Evolutionary conservation across 2,329 filamentous ascomycete genomes (phyloP).

Genomic region (Monosporascus sp.): DNA sequence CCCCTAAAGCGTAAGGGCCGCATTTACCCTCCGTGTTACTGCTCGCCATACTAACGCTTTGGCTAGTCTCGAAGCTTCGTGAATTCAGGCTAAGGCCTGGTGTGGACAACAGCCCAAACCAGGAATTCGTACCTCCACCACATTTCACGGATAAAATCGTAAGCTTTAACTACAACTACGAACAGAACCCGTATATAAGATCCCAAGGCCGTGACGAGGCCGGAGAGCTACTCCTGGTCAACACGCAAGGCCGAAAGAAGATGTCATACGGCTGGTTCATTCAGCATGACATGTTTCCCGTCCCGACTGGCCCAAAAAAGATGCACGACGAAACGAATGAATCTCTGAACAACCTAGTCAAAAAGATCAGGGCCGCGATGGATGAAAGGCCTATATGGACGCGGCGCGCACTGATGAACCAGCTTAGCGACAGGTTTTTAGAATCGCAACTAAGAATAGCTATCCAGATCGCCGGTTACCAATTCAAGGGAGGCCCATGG

Average conservation of each 20-base stretch:
- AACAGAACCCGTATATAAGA: slow-evolving; percentile 75
- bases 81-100: slow-evolving; percentile 62
- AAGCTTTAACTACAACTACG: slow-evolving; percentile 75
- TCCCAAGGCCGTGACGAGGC: slow-evolving; percentile 51
- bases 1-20: slow-evolving; percentile 57
- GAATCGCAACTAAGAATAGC: slow-evolving; percentile 64
- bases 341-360: slow-evolving; percentile 59
- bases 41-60: slow-evolving; percentile 10
- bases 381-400: slow-evolving; percentile 79
- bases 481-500: slow-evolving; percentile 90
- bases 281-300: slow-evolving; percentile 56
- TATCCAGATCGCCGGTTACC: slow-evolving; percentile 81
- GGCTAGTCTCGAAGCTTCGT: slow-evolving; percentile 44
- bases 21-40: neutral
- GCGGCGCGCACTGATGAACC: slow-evolving; percentile 72
- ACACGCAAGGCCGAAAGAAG: slow-evolving; percentile 51
- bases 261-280: slow-evolving; percentile 52
- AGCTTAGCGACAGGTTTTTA: slow-evolving; percentile 48
- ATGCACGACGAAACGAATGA: slow-evolving; percentile 55
- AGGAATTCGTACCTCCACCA: slow-evolving; percentile 74
- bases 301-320: slow-evolving; percentile 54
- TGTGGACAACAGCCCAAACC: slow-evolving; percentile 51
- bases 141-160: slow-evolving; percentile 69
- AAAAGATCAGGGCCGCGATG: slow-evolving; percentile 59
- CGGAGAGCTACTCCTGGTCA: slow-evolving; percentile 48